Evolutionary conservation across 129 eudicot species (phyloP), one percentile per base, ranked within the genome.

Genomic region (Mikania micrantha): DNA sequence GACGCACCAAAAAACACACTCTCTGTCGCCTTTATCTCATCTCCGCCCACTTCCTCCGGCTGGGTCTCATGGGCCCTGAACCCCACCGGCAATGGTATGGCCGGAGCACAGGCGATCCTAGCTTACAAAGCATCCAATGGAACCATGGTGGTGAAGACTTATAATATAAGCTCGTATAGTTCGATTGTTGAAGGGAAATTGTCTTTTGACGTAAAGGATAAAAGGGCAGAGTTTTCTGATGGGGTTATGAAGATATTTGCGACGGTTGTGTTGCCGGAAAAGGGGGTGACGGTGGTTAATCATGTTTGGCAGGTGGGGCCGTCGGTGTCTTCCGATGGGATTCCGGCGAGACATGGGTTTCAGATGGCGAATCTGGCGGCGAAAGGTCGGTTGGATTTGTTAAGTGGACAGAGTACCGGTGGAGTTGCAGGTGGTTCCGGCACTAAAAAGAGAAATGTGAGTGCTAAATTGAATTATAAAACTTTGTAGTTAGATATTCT

Each of bases 301-400:
- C 96, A 93, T 57, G 89, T 93, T 2, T 93, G 99, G 99, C 99
- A 93, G 84, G 96, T 89, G 12, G 99, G 99, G 4, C 52, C 90
- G 47, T 54, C 90, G 57, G 90, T 88, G 12, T 41, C 75, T 6
- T 53, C 41, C 0, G 67, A 67, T 2, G 96, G 92, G 11, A 38
- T 77, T 61, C 99, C 99, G 77, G 93, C 24, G 42, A 86, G 67
- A 77, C 99, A 93, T 70, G 91, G 50, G 3, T 84, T 92, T 61
- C 62, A 28, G 76, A 70, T 90, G 32, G 96, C 50, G 29, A 93
- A 93, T 88, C 69, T 93, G 85, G 62, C 35, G n/a, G 52, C 96
- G 0, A 85, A 83, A 74, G 92, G 87, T 31, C 67, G 70, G 17
- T 17, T 88, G 65, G 89, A 88, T 85, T 74, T 88, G 78, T 69